These are phyloP conservation scores for Dentipellis fragilis DNA, from an alignment of 768 basidiomycete genomes.

Conservation along the genomic window DNA sequence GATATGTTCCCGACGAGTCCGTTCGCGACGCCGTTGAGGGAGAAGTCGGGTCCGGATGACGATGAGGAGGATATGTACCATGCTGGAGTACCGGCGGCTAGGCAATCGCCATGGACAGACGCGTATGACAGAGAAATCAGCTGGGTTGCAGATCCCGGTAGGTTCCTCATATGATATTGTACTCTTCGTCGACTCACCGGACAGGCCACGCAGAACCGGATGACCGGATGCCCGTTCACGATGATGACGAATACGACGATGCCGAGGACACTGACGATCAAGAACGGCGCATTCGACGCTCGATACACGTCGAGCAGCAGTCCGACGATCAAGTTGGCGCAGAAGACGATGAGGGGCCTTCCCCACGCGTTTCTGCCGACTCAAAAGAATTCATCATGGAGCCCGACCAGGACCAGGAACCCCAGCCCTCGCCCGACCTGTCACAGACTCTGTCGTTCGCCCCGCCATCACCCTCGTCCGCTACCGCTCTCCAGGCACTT, in stretches of 20 bases:
- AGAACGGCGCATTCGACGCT: conserved; percentile 15
- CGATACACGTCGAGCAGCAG: neutral
- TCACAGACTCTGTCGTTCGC: conserved; percentile 34
- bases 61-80: conserved; percentile 54
- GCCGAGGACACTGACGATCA: conserved; percentile 33
- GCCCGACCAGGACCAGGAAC: conserved; percentile 26
- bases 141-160: conserved; percentile 71
- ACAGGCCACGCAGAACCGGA: conserved; percentile 37
- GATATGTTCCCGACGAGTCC: conserved; percentile 62
- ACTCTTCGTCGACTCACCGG: neutral
- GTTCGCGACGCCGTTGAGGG: conserved; percentile 61
- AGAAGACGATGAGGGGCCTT: conserved; percentile 36
- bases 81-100: conserved; percentile 20
- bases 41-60: conserved; percentile 49
- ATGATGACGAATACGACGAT: conserved; percentile 45
- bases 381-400: conserved; percentile 58
- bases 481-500: conserved; percentile 27
- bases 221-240: conserved; percentile 52
- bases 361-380: conserved; percentile 45
- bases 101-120: conserved; percentile 16
- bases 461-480: conserved; percentile 41
- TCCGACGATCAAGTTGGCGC: conserved; percentile 22
- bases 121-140: conserved; percentile 45
- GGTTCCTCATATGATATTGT: conserved; percentile 15
- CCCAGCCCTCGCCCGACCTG: conserved; percentile 28